These are phyloP conservation scores for Pythium vanterpoolii DNA, from an alignment of 352 stramenopile genomes.

Conservation along the genomic window DNA sequence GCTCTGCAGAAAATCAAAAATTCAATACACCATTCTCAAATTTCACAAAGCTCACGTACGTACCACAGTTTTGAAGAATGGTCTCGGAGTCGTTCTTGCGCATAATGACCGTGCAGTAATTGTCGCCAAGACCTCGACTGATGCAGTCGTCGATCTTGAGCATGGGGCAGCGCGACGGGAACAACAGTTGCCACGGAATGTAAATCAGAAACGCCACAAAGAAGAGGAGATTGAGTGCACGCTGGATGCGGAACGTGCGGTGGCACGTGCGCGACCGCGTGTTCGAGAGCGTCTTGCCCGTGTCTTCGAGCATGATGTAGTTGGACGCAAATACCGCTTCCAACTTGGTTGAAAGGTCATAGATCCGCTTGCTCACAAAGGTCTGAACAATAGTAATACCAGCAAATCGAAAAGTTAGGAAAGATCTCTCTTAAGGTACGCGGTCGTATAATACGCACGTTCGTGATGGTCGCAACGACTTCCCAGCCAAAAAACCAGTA, in stretches of 20 bases:
- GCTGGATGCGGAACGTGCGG: constrained; percentile 20
- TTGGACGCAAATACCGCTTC: constrained; percentile 1
- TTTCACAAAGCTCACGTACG: neutral
- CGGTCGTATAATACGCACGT: constrained; percentile 28
- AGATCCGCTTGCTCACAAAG: constrained; percentile 26
- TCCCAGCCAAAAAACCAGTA: constrained; percentile 63
- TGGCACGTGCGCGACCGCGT: neutral
- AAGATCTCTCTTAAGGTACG: neutral
- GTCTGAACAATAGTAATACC: constrained; percentile 24
- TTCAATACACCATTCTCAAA: neutral
- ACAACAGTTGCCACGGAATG: constrained; percentile 36
- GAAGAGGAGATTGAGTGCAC: constrained; percentile 32
- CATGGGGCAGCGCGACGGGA: constrained; percentile 9
- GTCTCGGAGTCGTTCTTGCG: constrained; percentile 17
- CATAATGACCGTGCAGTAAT: constrained; percentile 27
- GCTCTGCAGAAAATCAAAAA: neutral
- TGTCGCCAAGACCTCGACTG: constrained; percentile 8
- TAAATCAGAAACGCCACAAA: constrained; percentile 60
- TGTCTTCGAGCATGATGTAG: constrained; percentile 14
- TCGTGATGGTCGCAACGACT: constrained; percentile 41
- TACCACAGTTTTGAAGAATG: constrained; percentile 21
- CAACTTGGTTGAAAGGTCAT: constrained; percentile 3
- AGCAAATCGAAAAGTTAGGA: neutral
- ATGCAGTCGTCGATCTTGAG: constrained; percentile 26
- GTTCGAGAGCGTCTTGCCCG: constrained; percentile 6